Conservation (phyloP, 352 stramenopile species). For the Globisporangium lucens region DNA sequence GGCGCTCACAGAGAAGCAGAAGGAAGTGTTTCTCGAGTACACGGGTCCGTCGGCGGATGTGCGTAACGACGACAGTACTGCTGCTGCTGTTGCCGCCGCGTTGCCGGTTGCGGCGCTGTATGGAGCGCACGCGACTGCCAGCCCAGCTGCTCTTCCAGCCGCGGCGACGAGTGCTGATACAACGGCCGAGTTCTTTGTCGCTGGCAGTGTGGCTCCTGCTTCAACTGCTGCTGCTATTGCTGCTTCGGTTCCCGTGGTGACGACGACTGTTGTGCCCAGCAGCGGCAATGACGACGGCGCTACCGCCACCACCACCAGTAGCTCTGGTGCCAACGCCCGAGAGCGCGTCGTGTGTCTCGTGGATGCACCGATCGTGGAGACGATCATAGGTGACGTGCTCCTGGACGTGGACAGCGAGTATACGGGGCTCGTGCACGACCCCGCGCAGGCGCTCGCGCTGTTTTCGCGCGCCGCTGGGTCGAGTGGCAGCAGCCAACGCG, state of each 20-base stretch:
- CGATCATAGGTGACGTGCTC: constrained; percentile 15
- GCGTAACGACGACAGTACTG: neutral
- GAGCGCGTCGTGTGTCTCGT: constrained; percentile 14
- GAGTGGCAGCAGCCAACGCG: neutral
- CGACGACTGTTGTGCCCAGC: neutral
- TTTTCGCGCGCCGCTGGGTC: constrained; percentile 3
- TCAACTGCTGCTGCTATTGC: neutral
- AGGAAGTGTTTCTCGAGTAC: constrained; percentile 18
- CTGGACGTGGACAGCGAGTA: constrained; percentile 14
- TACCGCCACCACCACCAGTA: neutral
- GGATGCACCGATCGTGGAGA: constrained; percentile 17
- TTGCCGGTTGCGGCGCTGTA: neutral
- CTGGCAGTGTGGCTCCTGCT: neutral
- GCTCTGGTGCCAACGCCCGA: neutral
- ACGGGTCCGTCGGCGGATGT: neutral
- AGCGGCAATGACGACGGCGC: neutral
- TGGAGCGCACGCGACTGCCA: neutral
- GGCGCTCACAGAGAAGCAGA: constrained; percentile 18
- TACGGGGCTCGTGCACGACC: constrained; percentile 12
- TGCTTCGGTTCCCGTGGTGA: neutral
- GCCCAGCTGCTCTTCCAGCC: neutral
- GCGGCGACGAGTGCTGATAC: neutral
- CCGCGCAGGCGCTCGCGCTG: constrained; percentile 5
- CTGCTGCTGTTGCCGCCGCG: neutral
- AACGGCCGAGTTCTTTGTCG: neutral